Evolutionary conservation across 345 rosid genomes (phyloP).

Genomic region (Citrus hindsii): DNA sequence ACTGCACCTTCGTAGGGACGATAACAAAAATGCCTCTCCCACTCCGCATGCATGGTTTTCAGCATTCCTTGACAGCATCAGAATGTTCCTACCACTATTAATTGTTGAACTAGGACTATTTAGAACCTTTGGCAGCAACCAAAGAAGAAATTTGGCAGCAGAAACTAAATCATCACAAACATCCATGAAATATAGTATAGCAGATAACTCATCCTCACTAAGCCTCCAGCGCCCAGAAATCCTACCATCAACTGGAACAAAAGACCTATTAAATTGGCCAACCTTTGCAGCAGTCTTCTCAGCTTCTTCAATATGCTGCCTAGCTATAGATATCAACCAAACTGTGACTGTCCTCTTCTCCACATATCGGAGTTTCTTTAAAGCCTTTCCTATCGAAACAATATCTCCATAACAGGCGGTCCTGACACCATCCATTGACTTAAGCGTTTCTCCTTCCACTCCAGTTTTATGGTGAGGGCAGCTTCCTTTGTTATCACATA

Average conservation of each 20-base stretch:
- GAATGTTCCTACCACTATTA: slow-evolving; percentile 70
- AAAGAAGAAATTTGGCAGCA: slow-evolving; percentile 74
- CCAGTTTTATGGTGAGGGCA: slow-evolving; percentile 79
- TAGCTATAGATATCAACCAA: slow-evolving; percentile 74
- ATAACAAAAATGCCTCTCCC: slow-evolving; percentile 73
- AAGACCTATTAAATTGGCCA: slow-evolving; percentile 58
- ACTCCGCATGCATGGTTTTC: slow-evolving; percentile 74
- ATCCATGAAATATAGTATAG: slow-evolving; percentile 77
- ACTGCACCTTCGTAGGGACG: slow-evolving; percentile 78
- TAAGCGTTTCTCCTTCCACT: slow-evolving; percentile 57
- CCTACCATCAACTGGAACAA: slow-evolving; percentile 58
- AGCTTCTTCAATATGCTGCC: slow-evolving; percentile 74
- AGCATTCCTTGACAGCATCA: slow-evolving; percentile 49
- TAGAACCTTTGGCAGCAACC: slow-evolving; percentile 82
- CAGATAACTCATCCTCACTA: slow-evolving; percentile 83
- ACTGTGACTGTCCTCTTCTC: slow-evolving; percentile 70
- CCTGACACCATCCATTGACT: slow-evolving; percentile 53
- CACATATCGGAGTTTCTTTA: slow-evolving; percentile 67
- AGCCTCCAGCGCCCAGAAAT: slow-evolving; percentile 69
- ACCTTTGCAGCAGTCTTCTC: slow-evolving; percentile 57
- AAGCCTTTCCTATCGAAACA: slow-evolving; percentile 65
- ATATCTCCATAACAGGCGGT: slow-evolving; percentile 46
- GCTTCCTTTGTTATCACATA: slow-evolving; percentile 70
- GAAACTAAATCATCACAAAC: slow-evolving; percentile 67
- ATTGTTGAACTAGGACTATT: slow-evolving; percentile 52